Evolutionary conservation across 345 rosid genomes (phyloP), one percentile per base, ranked within the genome.

Genomic region (Citrus reticulata): DNA sequence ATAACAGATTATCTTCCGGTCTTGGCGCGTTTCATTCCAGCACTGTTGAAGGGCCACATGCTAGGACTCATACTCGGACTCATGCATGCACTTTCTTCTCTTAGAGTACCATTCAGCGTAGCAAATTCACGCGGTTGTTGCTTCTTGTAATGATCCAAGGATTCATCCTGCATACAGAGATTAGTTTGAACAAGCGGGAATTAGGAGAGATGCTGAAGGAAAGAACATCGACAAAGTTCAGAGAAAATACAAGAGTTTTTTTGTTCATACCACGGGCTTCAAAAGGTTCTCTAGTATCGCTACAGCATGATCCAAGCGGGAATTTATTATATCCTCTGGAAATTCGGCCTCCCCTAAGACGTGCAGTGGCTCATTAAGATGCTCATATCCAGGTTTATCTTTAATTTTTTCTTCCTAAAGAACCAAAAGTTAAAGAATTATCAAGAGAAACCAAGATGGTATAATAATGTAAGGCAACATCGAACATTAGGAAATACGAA

Each of bases 301-400:
- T 62, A 92, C 84, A 5, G 99, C 99, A 55, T 90, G 85, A 40
- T 92, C 95, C 86, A 96, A 71, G 32, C 87, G 88, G 32, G 90
- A 70, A 83, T 96, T 87, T 77, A 96, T 85, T 73, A 88, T 80
- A 83, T 90, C 95, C 84, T 93, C 98, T 0, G 95, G 95, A 83
- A 92, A 95, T 82, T 92, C 99, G 16, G 97, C 99, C 86, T 92
- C 98, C 68, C 94, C 90, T 82, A 96, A 81, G 35, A 96, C 87
- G 70, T 96, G 98, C 77, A 93, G 83, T 10, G 91, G 97, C 86
- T 96, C 97, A 37, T 90, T 88, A 19, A 94, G 98, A 84, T 96
- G 99, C 85, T 96, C 97, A 30, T 94, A 96, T 65, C 97, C 98
- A 42, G 95, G 94, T 84, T 93, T 94, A 65, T 91, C 99, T 82